These are phyloP conservation scores for Jatropha podagrica DNA, from an alignment of 441 rosid genomes.

Conservation along the genomic window DNA sequence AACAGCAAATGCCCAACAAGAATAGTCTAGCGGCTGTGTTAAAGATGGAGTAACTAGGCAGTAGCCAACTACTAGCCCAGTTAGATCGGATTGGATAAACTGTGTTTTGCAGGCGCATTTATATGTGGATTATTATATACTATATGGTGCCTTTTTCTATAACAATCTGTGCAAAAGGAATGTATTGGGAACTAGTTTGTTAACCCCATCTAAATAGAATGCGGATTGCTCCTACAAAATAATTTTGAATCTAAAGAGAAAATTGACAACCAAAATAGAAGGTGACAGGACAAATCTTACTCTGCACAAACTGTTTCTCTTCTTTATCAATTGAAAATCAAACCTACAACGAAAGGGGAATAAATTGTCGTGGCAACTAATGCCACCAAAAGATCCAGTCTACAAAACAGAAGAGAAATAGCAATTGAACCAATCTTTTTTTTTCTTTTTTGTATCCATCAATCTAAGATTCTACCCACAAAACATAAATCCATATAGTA, in stretches of 20 bases:
- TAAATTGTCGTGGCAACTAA: background rate
- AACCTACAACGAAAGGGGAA: background rate
- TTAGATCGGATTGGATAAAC: too few relatives aligned
- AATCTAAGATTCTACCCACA: conserved; percentile 35
- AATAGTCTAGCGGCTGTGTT: too few relatives aligned
- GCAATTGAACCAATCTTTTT: background rate
- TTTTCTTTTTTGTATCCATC: background rate
- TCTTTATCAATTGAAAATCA: conserved; percentile 10
- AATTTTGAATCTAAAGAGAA: background rate
- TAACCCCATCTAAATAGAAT: background rate
- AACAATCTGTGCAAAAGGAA: background rate
- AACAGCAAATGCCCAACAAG: too few relatives aligned
- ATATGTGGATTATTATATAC: too few relatives aligned
- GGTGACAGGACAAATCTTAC: conserved; percentile 5
- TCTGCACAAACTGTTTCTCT: background rate
- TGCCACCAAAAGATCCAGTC: background rate
- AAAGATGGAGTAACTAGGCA: too few relatives aligned
- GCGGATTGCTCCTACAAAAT: background rate
- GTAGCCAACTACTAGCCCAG: background rate
- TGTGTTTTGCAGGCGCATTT: too few relatives aligned
- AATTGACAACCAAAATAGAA: background rate
- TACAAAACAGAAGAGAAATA: conserved; percentile 2
- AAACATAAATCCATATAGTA: conserved; percentile 40
- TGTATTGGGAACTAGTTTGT: background rate
- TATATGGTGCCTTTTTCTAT: background rate